Percentiles rank a stretch among this genome's conserved stretches.
Conservation (phyloP, 306 rosid genomes). For the Ziziphus jujuba region DNA sequence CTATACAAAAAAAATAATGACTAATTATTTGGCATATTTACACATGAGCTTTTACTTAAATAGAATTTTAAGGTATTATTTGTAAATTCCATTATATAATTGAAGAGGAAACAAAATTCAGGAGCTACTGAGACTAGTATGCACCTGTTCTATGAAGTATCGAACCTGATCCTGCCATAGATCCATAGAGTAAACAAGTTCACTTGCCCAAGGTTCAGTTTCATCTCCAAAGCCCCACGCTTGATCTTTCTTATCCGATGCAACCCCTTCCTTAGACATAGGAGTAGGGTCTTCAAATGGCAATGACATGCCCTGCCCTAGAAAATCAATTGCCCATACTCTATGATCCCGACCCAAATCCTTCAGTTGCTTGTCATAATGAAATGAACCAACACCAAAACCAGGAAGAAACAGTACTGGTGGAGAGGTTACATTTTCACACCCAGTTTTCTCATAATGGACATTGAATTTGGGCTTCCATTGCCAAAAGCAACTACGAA, state of each 20-base stretch:
- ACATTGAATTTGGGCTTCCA: constrained; percentile 89
- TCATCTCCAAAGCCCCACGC: constrained; percentile 93
- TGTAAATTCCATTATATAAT: background rate
- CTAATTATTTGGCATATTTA: background rate
- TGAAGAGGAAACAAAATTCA: background rate
- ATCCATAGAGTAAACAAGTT: constrained; percentile 92
- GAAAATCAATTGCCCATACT: constrained; percentile 91
- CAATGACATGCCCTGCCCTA: constrained; percentile 95
- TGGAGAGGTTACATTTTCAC: constrained; percentile 60
- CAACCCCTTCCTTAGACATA: constrained; percentile 36
- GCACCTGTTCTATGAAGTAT: constrained; percentile 80
- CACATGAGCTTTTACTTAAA: background rate
- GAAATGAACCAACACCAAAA: constrained; percentile 96
- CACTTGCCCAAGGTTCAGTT: constrained; percentile 84
- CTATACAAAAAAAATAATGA: background rate
- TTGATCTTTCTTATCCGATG: constrained; percentile 31
- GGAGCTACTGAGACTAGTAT: background rate
- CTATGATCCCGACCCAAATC: constrained; percentile 82
- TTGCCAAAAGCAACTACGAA: constrained; percentile 79
- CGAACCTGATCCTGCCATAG: constrained; percentile 95
- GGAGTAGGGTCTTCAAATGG: constrained; percentile 89
- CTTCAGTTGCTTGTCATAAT: constrained; percentile 88
- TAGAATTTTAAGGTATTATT: too few species aligned
- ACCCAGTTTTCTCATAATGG: constrained; percentile 83
- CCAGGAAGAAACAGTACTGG: constrained; percentile 85